Base-by-base conservation (phyloP, 495 filamentous ascomycete genomes). In the Aspergillus sclerotiicarbonarius region DNA sequence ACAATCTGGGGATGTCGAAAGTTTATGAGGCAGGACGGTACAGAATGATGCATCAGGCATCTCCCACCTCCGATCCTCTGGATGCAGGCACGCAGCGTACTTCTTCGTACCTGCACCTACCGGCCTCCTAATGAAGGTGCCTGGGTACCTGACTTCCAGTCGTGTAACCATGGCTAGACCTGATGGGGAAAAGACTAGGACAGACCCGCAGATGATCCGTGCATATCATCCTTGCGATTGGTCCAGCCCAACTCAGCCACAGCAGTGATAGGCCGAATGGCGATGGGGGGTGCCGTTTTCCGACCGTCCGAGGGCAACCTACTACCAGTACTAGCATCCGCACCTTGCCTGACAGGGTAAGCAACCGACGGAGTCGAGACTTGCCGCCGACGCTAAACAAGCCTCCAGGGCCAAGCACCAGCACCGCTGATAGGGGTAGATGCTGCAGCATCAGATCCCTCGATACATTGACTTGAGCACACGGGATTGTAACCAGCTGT, bases 181-280 rank as follows among this genome's bases (percentile, higher is more conserved):
- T 6, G 5, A n/a, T 33, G 4, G 6, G 25, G 47, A 10, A 29
- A 50, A 16, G 9, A 21, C 6, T 9, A 29, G 44, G 12, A n/a
- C 18, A 18, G 47, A 31, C 25, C 25, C 31, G 25, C 29, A 50
- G 47, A 49, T 63, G 61, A 60, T 64, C 62, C 54, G 62, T 60
- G 62, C 62, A 44, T 29, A 29, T 12, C 13, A 32, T 47, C 20
- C 5, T n/a, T 31, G 5, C 46, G 0, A 64, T 60, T 64, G 62
- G 62, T 5, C 30, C 51, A 53, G 32, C 8, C 33, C 21, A 45
- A 41, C 53, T 59, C 49, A 54, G 56, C 57, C 58, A 59, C 54
- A 54, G 43, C 4, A 32, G 47, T 16, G 47, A 41, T 41, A 41
- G 37, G 37, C 37, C 37, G 37, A n/a, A 41, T 41, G 37, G 13